Evolutionary conservation across 2,329 filamentous ascomycete genomes (phyloP).

Genomic region (Nannizziopsis arthrosporioides): DNA sequence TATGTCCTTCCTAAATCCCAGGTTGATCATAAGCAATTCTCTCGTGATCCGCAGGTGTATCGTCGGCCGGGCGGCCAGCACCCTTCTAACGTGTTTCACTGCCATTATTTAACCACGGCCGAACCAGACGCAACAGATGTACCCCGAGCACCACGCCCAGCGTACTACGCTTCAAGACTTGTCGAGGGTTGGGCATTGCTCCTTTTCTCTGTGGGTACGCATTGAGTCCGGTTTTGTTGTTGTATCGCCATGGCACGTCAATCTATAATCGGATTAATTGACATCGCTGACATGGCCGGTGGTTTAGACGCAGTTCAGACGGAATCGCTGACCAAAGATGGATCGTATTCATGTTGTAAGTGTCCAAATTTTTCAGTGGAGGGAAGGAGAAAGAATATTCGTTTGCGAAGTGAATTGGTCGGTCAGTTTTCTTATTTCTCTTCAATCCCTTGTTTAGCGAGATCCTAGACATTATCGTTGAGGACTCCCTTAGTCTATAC

Average conservation of each 20-base stretch:
- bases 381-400: background rate
- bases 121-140: background rate
- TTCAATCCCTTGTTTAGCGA: background rate
- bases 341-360: conserved; percentile 11
- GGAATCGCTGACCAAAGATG: conserved; percentile 1
- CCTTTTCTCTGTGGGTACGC: conserved; percentile 8
- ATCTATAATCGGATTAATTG: background rate
- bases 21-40: conserved; percentile 16
- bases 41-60: conserved; percentile 12
- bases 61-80: background rate
- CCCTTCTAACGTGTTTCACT: background rate
- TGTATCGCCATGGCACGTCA: conserved; percentile 5
- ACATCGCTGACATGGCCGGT: conserved; percentile 7
- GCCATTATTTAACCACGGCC: background rate
- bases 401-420: background rate
- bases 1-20: conserved; percentile 9
- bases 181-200: conserved; percentile 15
- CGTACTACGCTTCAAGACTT: conserved; percentile 21
- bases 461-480: background rate
- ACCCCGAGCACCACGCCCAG: background rate
- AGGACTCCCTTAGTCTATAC: background rate
- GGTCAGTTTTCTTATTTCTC: conserved; percentile 10
- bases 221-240: conserved; percentile 7
- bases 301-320: conserved; percentile 5
- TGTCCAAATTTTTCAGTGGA: conserved; percentile 8